Evolutionary conservation across 345 rosid genomes (phyloP), one percentile per base, ranked within the genome.

Genomic region (Eucalyptus virginea): DNA sequence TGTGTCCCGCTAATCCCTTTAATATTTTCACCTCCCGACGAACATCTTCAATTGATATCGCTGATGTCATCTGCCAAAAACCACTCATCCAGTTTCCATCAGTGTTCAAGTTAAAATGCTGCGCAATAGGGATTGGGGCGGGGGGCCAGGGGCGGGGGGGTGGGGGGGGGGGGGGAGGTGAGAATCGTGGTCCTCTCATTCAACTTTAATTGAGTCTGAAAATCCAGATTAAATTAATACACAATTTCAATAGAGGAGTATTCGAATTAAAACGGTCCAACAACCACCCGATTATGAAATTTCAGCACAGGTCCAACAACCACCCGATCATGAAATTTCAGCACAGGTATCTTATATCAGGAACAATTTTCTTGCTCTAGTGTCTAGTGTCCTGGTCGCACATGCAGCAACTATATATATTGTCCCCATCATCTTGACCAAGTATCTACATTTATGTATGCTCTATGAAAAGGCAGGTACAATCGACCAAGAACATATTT

Each of bases 21-120:
- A 98, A 65, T 89, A 98, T 92, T 89, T 97, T 98, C 91, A 97
- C 99, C 93, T 98, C 99, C 92, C 98, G 91, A 40, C 99, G 96
- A 89, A 97, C 99, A 93, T 98, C 99, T 94, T 98, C 99, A 89
- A 96, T 92, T 7, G 99, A 89, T 90, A 96, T 91, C 49, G 97
- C 92, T 87, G 99, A 92, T 65, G 99, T 95, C 99, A 98, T 98
- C 99, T 98, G 96, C 92, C 92, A 91, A 90, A 72, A 62, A 89
- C 28, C 89, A 85, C 23, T 19, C 58, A 67, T 89, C 67, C 90
- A 44, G 65, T 60, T 80, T 40, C 52, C 60, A 87, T 88, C 87
- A 44, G 87, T 86, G 48, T 54, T 77, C 18, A 88, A 50, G 52
- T 67, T 37, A 40, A 86, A 88, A 8, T 24, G 65, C 77, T 9